phyloP scores from a whole-genome alignment of 2,329 filamentous ascomycete species.

The Trichophyton benhamiae region DNA sequence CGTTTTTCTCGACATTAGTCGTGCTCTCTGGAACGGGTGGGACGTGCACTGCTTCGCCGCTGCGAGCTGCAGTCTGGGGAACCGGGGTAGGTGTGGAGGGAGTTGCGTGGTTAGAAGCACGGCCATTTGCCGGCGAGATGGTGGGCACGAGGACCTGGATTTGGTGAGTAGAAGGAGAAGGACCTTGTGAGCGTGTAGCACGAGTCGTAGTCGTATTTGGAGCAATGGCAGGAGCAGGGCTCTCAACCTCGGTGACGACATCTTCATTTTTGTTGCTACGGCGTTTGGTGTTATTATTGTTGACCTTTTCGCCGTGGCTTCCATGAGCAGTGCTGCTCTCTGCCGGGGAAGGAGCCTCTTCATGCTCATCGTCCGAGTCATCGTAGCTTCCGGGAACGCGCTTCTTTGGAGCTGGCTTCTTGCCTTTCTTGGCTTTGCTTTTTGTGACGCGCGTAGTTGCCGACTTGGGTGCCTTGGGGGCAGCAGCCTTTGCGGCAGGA shows the following conservation, averaged over 20 bases:
- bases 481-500: not conserved
- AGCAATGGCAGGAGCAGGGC: not conserved
- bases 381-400: not conserved
- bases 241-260: not conserved
- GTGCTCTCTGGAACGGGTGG: not conserved
- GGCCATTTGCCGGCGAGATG: not conserved
- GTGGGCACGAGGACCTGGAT: not conserved
- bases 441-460: conserved; percentile 5
- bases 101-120: not conserved
- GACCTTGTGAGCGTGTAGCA: not conserved
- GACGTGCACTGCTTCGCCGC: not conserved
- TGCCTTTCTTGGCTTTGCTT: not conserved
- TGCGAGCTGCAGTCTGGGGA: conserved; percentile 1
- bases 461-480: not conserved
- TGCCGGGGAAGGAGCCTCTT: not conserved
- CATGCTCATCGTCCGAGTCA: not conserved
- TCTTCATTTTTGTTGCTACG: not conserved
- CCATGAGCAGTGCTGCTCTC: not conserved
- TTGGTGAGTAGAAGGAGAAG: not conserved
- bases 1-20: not conserved
- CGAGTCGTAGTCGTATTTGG: not conserved
- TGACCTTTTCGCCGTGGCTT: not conserved
- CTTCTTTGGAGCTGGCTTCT: conserved; percentile 4
- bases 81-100: not conserved
- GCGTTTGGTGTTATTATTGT: not conserved